A percentile compares a stretch with the other conserved stretches of the same genome.
Evolutionary conservation across 768 basidiomycete genomes (phyloP).

Genomic region (Rhizopogon vinicolor): DNA sequence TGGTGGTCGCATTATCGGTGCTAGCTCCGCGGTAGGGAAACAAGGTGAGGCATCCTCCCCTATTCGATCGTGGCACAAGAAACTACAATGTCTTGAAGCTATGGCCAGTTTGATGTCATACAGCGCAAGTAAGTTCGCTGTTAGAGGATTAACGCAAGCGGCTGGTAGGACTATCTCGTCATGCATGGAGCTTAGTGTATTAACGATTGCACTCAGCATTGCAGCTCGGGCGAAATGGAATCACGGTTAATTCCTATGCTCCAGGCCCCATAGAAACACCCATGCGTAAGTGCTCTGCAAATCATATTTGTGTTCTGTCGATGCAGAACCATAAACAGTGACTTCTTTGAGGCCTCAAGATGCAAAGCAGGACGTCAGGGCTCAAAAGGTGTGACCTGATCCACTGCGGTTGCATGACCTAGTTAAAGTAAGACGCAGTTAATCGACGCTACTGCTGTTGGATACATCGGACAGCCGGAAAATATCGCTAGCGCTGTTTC

Average conservation of each 20-base stretch:
- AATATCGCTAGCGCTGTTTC: slow-evolving; percentile 32
- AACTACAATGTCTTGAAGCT: neutral
- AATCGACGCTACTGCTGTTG: slow-evolving; percentile 4
- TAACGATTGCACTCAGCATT: slow-evolving; percentile 4
- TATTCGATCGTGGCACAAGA: no score
- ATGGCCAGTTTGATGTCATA: slow-evolving; percentile 14
- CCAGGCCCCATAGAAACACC: slow-evolving; percentile 29
- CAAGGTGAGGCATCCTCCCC: neutral
- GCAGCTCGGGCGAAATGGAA: slow-evolving; percentile 28
- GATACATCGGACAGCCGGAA: slow-evolving; percentile 22
- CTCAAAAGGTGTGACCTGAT: neutral
- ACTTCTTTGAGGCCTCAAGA: neutral
- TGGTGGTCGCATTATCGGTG: slow-evolving; percentile 55
- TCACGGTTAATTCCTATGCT: slow-evolving; percentile 38
- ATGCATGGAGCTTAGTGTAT: neutral
- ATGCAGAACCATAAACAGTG: neutral
- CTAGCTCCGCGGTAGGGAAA: slow-evolving; percentile 12
- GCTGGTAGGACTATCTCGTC: slow-evolving; percentile 21
- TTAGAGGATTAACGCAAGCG: slow-evolving; percentile 36
- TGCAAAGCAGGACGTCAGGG: neutral
- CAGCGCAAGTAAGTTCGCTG: slow-evolving; percentile 34
- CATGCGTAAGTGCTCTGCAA: slow-evolving; percentile 20
- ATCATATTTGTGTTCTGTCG: neutral
- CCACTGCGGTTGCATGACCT: neutral
- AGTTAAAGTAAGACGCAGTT: neutral